Evolutionary conservation across 169 alveolate species (phyloP), one percentile per base, ranked within the genome.

Genomic region (Cyclospora cayetanensis): DNA sequence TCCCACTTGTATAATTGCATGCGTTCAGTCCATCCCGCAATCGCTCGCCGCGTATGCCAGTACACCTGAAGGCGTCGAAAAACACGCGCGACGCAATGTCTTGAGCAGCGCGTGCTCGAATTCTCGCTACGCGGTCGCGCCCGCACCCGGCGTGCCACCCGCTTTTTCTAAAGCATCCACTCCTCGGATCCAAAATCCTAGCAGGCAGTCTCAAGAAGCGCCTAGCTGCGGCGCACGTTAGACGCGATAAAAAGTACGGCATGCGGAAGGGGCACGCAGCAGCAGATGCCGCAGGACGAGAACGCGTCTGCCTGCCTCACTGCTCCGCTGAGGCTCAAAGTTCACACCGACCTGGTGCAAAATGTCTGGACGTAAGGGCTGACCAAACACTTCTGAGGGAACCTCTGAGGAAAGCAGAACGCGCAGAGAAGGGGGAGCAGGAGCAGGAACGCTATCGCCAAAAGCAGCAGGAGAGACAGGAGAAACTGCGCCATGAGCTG

Each of bases 1-100:
- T 96, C 98, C 97, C 97, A 95, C 74, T 96, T 96, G 95, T 90
- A 95, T 46, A 96, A 94, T 80, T 96, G 97, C 97, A 96, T 95
- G 82, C 96, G 95, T 90, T 96, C 97, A 18, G 94, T 94, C 90
- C 95, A 96, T n/a, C 98, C 98, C 27, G 98, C 98, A 80, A 94
- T 80, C 0, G 97, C 96, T 2, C 97, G 80, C 74, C 98, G 87
- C 43, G 94, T 92, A 91, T 94, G 95, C 94, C 93, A 93, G 90
- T 96, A 96, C 87, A 97, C 95, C 70, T 76, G 90, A 0, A 12
- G 31, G 25, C 53, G 5, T 31, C 9, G 7, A 20, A 31, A 31
- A 27, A 27, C 12, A 15, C 15, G 18, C 80, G 50, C 7, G 72
- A 18, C 12, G n/a, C n/a, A n/a, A n/a, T n/a, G n/a, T n/a, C n/a